phyloP scores from a whole-genome alignment of 176 grass and related monocot species.

The Carex kokanica region DNA sequence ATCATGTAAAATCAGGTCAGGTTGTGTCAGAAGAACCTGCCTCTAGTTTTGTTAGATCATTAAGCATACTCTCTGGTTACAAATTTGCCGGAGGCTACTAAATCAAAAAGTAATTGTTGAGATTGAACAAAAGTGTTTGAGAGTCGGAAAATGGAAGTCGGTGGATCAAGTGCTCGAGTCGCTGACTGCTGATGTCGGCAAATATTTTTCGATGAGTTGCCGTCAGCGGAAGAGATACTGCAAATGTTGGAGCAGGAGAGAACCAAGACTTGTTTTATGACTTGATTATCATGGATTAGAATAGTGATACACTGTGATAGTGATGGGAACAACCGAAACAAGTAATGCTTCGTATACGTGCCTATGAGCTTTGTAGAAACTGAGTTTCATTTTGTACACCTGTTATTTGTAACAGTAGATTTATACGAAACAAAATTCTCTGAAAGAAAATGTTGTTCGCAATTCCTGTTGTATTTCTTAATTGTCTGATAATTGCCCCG shows the following conservation, averaged over 20 bases:
- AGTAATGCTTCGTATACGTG: neutral
- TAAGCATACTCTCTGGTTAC: slow-evolving; percentile 14
- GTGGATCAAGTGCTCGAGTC: slow-evolving; percentile 25
- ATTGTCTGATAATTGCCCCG: neutral
- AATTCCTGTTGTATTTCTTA: neutral
- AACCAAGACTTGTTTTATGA: slow-evolving; percentile 5
- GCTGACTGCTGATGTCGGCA: neutral
- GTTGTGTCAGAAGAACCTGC: slow-evolving; percentile 46
- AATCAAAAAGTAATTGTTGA: slow-evolving; percentile 11
- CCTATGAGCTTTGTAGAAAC: neutral
- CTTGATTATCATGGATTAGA: neutral
- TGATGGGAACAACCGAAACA: too few species aligned
- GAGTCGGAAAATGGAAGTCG: slow-evolving; percentile 10
- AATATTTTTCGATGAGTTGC: slow-evolving; percentile 30
- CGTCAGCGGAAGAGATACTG: slow-evolving; percentile 18
- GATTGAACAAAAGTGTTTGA: neutral
- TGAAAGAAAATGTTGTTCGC: neutral
- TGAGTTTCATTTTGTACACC: neutral
- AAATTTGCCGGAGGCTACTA: neutral
- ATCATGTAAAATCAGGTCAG: slow-evolving; percentile 34
- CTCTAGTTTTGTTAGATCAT: slow-evolving; percentile 33
- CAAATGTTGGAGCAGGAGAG: slow-evolving; percentile 25
- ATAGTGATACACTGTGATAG: neutral
- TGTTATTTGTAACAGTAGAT: neutral
- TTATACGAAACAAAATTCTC: neutral